Conservation (phyloP, 208 protist species). For the Leishmania braziliensis region DNA sequence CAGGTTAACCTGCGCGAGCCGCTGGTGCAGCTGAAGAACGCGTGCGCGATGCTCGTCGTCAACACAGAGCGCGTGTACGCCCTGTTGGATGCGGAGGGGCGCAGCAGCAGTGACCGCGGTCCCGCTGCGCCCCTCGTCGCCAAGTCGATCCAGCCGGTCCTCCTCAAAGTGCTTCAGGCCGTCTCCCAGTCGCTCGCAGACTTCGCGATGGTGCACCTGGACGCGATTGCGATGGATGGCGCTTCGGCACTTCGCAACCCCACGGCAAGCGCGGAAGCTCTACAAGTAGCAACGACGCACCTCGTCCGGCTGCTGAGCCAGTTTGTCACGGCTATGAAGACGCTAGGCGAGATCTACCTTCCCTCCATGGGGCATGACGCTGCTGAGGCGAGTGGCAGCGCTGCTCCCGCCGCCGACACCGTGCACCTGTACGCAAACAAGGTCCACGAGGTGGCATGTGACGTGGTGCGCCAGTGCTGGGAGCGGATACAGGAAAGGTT, state of each 20-base stretch:
- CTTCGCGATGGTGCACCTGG: conserved; percentile 42
- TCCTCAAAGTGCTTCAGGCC: conserved; percentile 61
- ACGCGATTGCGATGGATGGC: conserved; percentile 46
- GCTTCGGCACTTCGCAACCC: conserved; percentile 28
- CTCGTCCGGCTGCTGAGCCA: conserved; percentile 61
- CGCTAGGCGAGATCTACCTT: conserved; percentile 71
- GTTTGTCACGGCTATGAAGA: conserved; percentile 57
- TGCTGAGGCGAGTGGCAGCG: not conserved
- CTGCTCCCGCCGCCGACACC: not conserved
- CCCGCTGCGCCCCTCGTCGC: conserved; percentile 49
- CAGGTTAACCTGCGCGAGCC: conserved; percentile 59
- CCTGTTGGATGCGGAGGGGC: conserved; percentile 22
- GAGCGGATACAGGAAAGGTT: not conserved
- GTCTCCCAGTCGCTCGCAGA: conserved; percentile 45
- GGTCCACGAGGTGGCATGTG: conserved; percentile 25
- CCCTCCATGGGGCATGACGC: conserved; percentile 18
- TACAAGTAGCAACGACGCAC: conserved; percentile 33
- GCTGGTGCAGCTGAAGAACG: conserved; percentile 80
- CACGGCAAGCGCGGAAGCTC: conserved; percentile 13
- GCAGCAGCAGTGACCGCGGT: conserved; percentile 7
- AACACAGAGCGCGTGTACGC: conserved; percentile 47
- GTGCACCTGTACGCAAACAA: conserved; percentile 16
- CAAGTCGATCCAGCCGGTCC: conserved; percentile 72
- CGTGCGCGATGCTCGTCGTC: conserved; percentile 71
- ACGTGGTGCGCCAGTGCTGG: conserved; percentile 17